A percentile compares a stretch with the other conserved stretches of the same genome.
These are phyloP conservation scores for Chaetomium olivaceum DNA, from an alignment of 2,329 filamentous ascomycete genomes.

Conservation along the genomic window DNA sequence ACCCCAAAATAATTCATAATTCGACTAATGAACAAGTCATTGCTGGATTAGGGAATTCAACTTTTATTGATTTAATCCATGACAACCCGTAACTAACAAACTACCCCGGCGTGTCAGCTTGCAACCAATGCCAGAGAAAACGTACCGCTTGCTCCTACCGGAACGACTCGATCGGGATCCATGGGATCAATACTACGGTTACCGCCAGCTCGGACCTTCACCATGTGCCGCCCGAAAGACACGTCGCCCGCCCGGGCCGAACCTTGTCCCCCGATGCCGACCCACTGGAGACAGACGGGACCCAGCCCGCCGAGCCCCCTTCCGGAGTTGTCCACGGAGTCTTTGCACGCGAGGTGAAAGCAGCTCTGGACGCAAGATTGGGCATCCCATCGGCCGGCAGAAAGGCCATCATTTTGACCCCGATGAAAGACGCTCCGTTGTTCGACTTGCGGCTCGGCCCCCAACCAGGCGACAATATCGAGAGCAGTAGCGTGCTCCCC, in stretches of 20 bases:
- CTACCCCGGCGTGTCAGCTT: neutral
- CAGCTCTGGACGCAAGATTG: neutral
- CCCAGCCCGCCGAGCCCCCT: neutral
- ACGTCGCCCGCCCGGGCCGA: neutral
- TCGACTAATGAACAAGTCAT: no score
- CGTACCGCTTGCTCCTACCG: neutral
- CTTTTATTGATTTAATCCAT: no score
- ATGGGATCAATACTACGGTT: neutral
- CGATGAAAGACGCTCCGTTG: neutral
- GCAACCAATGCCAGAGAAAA: conserved; percentile 8
- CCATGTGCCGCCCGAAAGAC: neutral
- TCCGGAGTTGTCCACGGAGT: conserved; percentile 1
- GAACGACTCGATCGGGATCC: neutral
- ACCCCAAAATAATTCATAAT: no score
- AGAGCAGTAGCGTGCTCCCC: neutral
- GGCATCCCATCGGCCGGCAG: neutral
- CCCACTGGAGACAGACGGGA: neutral
- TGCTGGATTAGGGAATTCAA: no score
- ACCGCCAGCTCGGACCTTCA: neutral
- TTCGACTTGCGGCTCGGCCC: neutral
- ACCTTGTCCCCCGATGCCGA: neutral
- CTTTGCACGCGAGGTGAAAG: neutral
- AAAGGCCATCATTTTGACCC: neutral
- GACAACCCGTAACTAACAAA: neutral
- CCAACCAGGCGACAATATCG: neutral